Evolutionary conservation across 441 rosid genomes (phyloP).

Genomic region (Raphanus hybrid): DNA sequence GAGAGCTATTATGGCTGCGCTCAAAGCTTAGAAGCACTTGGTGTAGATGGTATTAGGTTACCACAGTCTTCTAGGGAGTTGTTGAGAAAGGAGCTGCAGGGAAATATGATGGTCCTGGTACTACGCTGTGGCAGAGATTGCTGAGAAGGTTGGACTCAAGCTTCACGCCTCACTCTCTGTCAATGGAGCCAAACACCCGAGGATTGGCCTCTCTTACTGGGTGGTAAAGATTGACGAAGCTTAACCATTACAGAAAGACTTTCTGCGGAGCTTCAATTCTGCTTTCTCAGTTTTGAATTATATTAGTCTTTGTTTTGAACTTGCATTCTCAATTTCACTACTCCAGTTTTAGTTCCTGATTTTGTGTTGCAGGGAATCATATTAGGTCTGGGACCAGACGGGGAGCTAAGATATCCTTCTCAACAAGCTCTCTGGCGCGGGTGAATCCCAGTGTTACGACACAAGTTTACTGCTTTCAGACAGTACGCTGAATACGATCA

Average conservation of each 20-base stretch:
- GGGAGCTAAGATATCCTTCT: slow-evolving; percentile 72
- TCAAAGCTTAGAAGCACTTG: too few relatives aligned
- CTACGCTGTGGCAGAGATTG: too few relatives aligned
- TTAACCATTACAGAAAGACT: slow-evolving; percentile 62
- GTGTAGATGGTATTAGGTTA: too few relatives aligned
- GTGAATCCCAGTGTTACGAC: slow-evolving; percentile 62
- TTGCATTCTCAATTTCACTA: background rate
- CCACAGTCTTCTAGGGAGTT: too few relatives aligned
- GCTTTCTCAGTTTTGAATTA: slow-evolving; percentile 62
- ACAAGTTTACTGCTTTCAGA: slow-evolving; percentile 73
- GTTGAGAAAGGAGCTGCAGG: too few relatives aligned
- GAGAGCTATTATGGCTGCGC: too few relatives aligned
- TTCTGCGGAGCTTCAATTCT: slow-evolving; percentile 73
- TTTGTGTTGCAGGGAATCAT: slow-evolving; percentile 66
- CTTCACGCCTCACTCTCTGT: too few relatives aligned
- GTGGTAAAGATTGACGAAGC: slow-evolving; percentile 60
- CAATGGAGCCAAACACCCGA: slow-evolving; percentile 44
- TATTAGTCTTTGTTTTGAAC: background rate
- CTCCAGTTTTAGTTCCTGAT: slow-evolving; percentile 22
- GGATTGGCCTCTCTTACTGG: slow-evolving; percentile 78
- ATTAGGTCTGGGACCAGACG: slow-evolving; percentile 83
- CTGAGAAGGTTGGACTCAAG: too few relatives aligned
- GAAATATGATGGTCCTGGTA: too few relatives aligned
- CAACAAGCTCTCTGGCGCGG: too few relatives aligned
- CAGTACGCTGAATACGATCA: slow-evolving; percentile 67